Percentiles rank a stretch among this genome's conserved stretches.
phyloP scores from a whole-genome alignment of 2,329 filamentous ascomycete species.

The Zymoseptoria passerinii region DNA sequence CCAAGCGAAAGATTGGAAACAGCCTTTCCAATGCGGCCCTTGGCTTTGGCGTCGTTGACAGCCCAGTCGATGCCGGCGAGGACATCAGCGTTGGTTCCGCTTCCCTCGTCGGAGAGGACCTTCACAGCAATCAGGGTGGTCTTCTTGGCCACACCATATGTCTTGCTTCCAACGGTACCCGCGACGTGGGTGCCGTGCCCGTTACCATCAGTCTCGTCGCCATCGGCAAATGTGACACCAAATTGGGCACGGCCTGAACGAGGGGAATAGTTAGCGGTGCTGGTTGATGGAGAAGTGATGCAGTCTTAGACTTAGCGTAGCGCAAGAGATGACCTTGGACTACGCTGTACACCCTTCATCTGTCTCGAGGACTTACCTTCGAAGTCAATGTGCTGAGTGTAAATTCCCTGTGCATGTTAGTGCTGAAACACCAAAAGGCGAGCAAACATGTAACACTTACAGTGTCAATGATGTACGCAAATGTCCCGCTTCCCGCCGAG shows the following conservation, averaged over 20 bases:
- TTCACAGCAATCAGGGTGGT: slow-evolving; percentile 44
- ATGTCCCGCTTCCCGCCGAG: slow-evolving; percentile 27
- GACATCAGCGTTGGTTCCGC: slow-evolving; percentile 43
- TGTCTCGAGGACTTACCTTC: slow-evolving; percentile 4
- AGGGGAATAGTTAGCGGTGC: too few species aligned
- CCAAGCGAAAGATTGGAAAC: slow-evolving; percentile 35
- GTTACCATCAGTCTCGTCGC: slow-evolving; percentile 38
- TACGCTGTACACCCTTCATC: too few species aligned
- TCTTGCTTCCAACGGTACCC: slow-evolving; percentile 53
- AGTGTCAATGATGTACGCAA: slow-evolving; percentile 21
- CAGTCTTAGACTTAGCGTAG: too few species aligned
- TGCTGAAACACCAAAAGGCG: background rate
- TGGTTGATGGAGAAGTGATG: too few species aligned
- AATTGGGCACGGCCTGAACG: slow-evolving; percentile 15
- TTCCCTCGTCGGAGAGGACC: slow-evolving; percentile 38
- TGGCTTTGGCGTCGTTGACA: slow-evolving; percentile 53
- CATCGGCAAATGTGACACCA: slow-evolving; percentile 18
- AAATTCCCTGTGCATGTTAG: slow-evolving; percentile 9
- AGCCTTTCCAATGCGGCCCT: slow-evolving; percentile 58
- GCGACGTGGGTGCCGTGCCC: slow-evolving; percentile 59
- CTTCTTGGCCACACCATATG: slow-evolving; percentile 49
- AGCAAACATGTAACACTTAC: slow-evolving; percentile 4
- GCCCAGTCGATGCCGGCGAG: slow-evolving; percentile 41
- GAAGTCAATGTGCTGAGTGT: slow-evolving; percentile 20
- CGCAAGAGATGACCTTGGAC: too few species aligned